Conservation (phyloP, 2,329 filamentous ascomycete genomes). For the Apiospora koreana region DNA sequence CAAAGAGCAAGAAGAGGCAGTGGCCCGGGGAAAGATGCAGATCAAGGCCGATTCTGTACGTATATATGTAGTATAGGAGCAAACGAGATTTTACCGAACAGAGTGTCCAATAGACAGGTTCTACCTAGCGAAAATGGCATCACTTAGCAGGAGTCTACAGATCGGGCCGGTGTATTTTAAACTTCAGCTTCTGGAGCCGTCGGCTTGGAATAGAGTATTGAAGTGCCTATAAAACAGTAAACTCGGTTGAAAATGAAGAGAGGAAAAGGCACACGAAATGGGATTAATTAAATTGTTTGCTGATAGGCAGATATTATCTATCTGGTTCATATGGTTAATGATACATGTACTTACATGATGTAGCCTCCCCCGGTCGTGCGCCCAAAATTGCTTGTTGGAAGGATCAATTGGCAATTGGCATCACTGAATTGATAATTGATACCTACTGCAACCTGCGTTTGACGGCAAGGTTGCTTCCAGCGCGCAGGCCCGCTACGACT, state of each 20-base stretch:
- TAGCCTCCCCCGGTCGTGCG: neutral
- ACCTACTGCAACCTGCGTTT: neutral
- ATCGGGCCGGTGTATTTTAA: neutral
- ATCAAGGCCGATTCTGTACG: neutral
- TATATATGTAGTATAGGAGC: neutral
- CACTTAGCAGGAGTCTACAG: neutral
- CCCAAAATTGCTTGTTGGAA: neutral
- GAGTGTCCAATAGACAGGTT: neutral
- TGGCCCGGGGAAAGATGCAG: neutral
- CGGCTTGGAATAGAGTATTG: neutral
- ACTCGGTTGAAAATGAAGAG: neutral
- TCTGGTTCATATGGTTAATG: too few species aligned
- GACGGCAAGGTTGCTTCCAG: neutral
- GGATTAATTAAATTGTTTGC: too few species aligned
- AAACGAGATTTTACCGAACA: neutral
- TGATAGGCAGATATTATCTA: too few species aligned
- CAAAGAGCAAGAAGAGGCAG: neutral
- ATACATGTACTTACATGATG: neutral
- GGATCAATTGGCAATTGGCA: neutral
- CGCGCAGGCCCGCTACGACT: neutral
- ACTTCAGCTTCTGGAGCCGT: neutral
- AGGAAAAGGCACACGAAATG: neutral
- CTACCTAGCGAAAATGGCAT: neutral
- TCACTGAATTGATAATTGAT: neutral
- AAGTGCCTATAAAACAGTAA: neutral